phyloP scores from a whole-genome alignment of 352 stramenopile genomes.

The Globisporangium carolinianum region DNA sequence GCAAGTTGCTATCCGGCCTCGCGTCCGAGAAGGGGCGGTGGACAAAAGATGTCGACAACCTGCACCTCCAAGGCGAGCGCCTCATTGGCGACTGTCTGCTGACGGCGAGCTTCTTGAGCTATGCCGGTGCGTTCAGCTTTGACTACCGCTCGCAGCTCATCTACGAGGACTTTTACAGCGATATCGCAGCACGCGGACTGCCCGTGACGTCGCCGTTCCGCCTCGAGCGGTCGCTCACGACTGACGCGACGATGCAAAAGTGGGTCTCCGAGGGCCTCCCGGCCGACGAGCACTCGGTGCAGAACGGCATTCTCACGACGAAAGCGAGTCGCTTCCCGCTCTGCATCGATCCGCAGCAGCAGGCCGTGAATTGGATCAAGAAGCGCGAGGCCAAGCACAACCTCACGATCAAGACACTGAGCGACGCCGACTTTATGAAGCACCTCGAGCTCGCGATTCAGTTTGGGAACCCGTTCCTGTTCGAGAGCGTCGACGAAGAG shows the following conservation, averaged over 20 bases:
- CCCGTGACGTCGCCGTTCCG: conserved; percentile 86
- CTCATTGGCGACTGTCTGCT: conserved; percentile 89
- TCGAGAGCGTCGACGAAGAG: conserved; percentile 93
- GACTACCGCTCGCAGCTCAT: conserved; percentile 88
- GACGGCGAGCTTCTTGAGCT: conserved; percentile 88
- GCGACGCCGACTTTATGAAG: conserved; percentile 94
- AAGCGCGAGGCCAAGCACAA: conserved; percentile 92
- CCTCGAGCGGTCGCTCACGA: conserved; percentile 89
- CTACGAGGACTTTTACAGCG: conserved; percentile 84
- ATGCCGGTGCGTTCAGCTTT: conserved; percentile 88
- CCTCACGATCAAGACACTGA: conserved; percentile 91
- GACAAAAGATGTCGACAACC: conserved; percentile 87
- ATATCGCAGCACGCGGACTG: conserved; percentile 67
- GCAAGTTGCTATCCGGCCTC: conserved; percentile 90
- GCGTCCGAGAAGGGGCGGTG: conserved; percentile 89
- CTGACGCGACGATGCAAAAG: conserved; percentile 90
- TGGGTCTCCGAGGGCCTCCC: conserved; percentile 93
- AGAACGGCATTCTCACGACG: conserved; percentile 95
- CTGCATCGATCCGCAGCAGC: conserved; percentile 94
- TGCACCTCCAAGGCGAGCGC: conserved; percentile 79
- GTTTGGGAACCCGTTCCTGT: conserved; percentile 94
- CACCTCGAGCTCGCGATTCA: conserved; percentile 92
- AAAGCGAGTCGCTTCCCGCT: conserved; percentile 91
- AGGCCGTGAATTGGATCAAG: conserved; percentile 96
- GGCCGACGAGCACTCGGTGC: conserved; percentile 91